A percentile compares a stretch with the other conserved stretches of the same genome.
phyloP scores from a whole-genome alignment of 805 yeast species.

The Grigorovia jiainica region DNA sequence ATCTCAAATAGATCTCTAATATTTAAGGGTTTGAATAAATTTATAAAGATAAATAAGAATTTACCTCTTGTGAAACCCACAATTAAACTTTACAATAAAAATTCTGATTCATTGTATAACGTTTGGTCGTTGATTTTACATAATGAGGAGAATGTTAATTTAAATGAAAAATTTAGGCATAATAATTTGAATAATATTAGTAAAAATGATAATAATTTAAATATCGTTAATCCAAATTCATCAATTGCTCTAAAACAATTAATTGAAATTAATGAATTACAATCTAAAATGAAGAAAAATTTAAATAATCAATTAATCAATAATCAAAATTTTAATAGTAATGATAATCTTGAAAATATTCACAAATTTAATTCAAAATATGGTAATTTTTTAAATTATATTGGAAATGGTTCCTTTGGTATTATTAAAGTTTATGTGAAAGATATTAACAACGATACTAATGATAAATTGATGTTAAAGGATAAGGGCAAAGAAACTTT shows the following conservation, averaged over 20 bases:
- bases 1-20: too few relatives aligned
- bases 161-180: background rate
- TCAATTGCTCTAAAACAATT: constrained; percentile 45
- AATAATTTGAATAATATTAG: too few relatives aligned
- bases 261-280: constrained; percentile 37
- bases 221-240: constrained; percentile 8
- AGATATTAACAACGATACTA: background rate
- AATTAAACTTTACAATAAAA: too few relatives aligned
- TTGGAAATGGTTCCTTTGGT: constrained; percentile 95
- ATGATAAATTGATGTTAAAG: constrained; percentile 46
- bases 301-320: too few relatives aligned
- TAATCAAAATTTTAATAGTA: background rate
- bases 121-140: background rate
- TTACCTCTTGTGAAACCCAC: too few relatives aligned
- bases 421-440: constrained; percentile 80
- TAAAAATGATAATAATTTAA: background rate
- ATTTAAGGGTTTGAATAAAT: too few relatives aligned
- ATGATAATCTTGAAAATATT: constrained; percentile 6
- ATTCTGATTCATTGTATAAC: background rate
- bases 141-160: background rate
- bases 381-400: constrained; percentile 42
- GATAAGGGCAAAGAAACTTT: background rate
- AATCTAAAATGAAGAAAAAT: constrained; percentile 14
- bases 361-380: constrained; percentile 28
- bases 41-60: too few relatives aligned